phyloP scores from a whole-genome alignment of 208 protist species.

The Balamuthia mandrillaris region DNA sequence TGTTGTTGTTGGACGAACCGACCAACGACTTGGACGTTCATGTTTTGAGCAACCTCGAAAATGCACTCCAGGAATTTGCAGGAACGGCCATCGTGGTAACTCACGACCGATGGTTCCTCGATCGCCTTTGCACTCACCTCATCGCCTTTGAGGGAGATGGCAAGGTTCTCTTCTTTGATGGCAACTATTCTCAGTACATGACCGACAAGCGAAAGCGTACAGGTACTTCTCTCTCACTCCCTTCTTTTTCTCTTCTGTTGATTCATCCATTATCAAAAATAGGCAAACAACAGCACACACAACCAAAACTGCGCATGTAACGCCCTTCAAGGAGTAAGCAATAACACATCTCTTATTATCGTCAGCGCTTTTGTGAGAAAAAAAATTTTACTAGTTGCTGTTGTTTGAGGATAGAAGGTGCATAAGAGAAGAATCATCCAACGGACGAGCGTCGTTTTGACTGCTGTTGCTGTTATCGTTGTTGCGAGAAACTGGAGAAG shows the following conservation, averaged over 20 bases:
- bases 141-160: conserved; percentile 61
- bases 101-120: conserved; percentile 69
- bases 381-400: neutral
- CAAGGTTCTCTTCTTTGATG: conserved; percentile 1
- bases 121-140: conserved; percentile 69
- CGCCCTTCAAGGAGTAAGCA: neutral
- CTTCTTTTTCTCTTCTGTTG: no score
- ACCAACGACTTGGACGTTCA: conserved; percentile 70
- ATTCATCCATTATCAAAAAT: neutral
- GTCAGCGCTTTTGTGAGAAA: neutral
- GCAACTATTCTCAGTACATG: conserved; percentile 16
- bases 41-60: conserved; percentile 61
- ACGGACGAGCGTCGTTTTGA: no score
- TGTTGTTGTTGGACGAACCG: conserved; percentile 69
- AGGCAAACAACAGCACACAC: neutral
- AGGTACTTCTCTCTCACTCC: neutral
- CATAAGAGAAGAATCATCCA: no score
- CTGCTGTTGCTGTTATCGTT: no score
- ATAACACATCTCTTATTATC: neutral
- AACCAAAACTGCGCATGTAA: neutral
- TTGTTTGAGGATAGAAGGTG: no score
- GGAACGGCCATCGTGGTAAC: conserved; percentile 63
- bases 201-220: neutral
- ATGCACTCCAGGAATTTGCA: conserved; percentile 53
- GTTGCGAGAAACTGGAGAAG: no score